A percentile compares a stretch with the other conserved stretches of the same genome.
phyloP scores from a whole-genome alignment of 192 early-diverging fungal species.

The Dissophora globulifera region DNA sequence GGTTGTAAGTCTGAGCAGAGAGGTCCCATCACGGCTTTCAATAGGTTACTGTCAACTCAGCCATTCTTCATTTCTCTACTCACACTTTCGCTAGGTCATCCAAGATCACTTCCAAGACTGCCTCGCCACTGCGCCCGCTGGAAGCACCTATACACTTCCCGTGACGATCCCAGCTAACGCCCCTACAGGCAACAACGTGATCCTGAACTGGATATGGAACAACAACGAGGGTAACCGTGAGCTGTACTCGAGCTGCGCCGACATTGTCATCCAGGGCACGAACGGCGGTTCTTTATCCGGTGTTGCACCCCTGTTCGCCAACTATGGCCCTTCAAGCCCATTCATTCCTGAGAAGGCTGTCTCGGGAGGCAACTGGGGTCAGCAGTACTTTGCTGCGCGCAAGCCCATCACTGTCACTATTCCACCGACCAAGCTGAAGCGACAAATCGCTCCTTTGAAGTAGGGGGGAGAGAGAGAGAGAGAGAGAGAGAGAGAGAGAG shows the following conservation, averaged over 20 bases:
- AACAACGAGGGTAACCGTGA: slow-evolving; percentile 77
- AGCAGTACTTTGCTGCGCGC: slow-evolving; percentile 56
- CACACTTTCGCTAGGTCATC: slow-evolving; percentile 53
- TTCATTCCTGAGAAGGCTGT: slow-evolving; percentile 62
- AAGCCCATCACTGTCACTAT: slow-evolving; percentile 58
- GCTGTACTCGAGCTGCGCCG: slow-evolving; percentile 74
- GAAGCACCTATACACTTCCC: slow-evolving; percentile 54
- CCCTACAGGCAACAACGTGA: slow-evolving; percentile 57
- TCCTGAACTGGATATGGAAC: slow-evolving; percentile 75
- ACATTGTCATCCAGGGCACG: slow-evolving; percentile 61
- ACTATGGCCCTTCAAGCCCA: slow-evolving; percentile 61
- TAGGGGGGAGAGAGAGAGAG: background rate
- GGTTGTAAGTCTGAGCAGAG: slow-evolving; percentile 30
- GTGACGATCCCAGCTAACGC: slow-evolving; percentile 64
- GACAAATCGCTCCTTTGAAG: slow-evolving; percentile 26
- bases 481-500: too few relatives aligned
- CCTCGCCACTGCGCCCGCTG: slow-evolving; percentile 55
- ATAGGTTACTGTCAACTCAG: too few relatives aligned
- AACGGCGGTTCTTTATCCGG: slow-evolving; percentile 55
- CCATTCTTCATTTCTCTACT: background rate
- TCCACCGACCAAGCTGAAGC: slow-evolving; percentile 23
- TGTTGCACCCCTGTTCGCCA: slow-evolving; percentile 60
- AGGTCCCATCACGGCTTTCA: too few relatives aligned
- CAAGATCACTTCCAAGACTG: slow-evolving; percentile 67
- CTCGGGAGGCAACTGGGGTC: slow-evolving; percentile 55